A percentile compares a stretch with the other conserved stretches of the same genome.
Conservation (phyloP, 805 yeast genomes). For the Tetrapisispora fleetii region DNA sequence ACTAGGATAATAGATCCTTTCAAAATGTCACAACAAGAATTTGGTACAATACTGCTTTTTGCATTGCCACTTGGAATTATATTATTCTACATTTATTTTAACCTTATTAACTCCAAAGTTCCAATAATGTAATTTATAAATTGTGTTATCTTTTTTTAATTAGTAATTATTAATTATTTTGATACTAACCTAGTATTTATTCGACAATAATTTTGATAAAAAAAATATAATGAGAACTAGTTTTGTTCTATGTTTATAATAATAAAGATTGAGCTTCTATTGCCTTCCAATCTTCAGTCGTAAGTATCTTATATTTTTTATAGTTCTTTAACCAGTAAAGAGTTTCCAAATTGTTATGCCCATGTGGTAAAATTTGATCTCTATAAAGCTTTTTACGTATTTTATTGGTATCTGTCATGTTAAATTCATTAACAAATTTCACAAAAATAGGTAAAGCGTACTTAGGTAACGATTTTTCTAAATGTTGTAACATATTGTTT, state of each 20-base stretch:
- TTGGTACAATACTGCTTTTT: not conserved
- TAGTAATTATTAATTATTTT: not conserved
- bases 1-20: not conserved
- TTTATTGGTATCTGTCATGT: conserved; percentile 73
- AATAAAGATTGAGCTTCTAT: conserved; percentile 24
- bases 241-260: conserved; percentile 9
- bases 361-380: conserved; percentile 61
- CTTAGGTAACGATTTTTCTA: conserved; percentile 49
- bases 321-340: conserved; percentile 62
- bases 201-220: not conserved
- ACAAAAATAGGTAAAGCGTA: conserved; percentile 82
- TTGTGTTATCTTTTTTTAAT: not conserved
- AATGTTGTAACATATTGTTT: conserved; percentile 29
- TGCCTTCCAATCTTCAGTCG: conserved; percentile 45
- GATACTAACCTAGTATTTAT: not conserved
- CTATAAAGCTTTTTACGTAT: conserved; percentile 60
- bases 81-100: not conserved
- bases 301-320: conserved; percentile 43
- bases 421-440: conserved; percentile 53
- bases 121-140: not conserved
- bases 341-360: conserved; percentile 45
- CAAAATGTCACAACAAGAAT: not conserved
- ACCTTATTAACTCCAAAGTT: not conserved
- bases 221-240: not conserved
- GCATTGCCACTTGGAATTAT: not conserved